Percentiles rank a stretch among this genome's conserved stretches.
These are phyloP conservation scores for Tranzscheliella williamsii DNA, from an alignment of 1,284 basidiomycete species.

Conservation along the genomic window DNA sequence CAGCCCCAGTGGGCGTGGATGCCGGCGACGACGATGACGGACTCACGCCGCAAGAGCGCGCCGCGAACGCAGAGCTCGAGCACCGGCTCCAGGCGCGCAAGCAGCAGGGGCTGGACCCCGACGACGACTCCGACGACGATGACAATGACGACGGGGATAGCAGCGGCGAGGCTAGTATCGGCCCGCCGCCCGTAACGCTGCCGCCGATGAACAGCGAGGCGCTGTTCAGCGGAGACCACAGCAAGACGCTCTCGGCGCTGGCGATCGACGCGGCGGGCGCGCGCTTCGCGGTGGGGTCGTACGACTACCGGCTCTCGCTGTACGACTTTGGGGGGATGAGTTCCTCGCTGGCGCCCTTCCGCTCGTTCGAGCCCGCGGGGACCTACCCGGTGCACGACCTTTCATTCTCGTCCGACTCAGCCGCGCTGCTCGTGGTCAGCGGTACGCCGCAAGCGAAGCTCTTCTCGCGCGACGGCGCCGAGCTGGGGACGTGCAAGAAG, in stretches of 20 bases:
- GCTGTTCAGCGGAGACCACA: slow-evolving; percentile 82
- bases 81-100: slow-evolving; percentile 7
- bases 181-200: slow-evolving; percentile 12
- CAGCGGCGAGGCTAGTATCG: no score
- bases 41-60: slow-evolving; percentile 43
- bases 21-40: slow-evolving; percentile 44
- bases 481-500: slow-evolving; percentile 69
- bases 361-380: slow-evolving; percentile 89
- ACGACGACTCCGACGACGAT: slow-evolving; percentile 14
- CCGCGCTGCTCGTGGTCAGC: slow-evolving; percentile 65
- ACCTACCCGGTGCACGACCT: slow-evolving; percentile 68
- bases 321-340: slow-evolving; percentile 99
- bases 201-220: slow-evolving; percentile 13
- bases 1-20: background rate
- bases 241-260: slow-evolving; percentile 86
- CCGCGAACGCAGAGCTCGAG: slow-evolving; percentile 21
- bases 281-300: slow-evolving; percentile 83
- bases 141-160: slow-evolving; percentile 17
- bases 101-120: slow-evolving; percentile 10
- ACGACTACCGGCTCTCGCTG: slow-evolving; percentile 95
- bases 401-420: slow-evolving; percentile 20
- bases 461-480: slow-evolving; percentile 67
- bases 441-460: slow-evolving; percentile 85
- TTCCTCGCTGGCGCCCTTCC: slow-evolving; percentile 80
- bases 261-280: slow-evolving; percentile 90